Conservation (phyloP, 192 early-diverging fungal genomes). For the Gryganskiella cystojenkinii region DNA sequence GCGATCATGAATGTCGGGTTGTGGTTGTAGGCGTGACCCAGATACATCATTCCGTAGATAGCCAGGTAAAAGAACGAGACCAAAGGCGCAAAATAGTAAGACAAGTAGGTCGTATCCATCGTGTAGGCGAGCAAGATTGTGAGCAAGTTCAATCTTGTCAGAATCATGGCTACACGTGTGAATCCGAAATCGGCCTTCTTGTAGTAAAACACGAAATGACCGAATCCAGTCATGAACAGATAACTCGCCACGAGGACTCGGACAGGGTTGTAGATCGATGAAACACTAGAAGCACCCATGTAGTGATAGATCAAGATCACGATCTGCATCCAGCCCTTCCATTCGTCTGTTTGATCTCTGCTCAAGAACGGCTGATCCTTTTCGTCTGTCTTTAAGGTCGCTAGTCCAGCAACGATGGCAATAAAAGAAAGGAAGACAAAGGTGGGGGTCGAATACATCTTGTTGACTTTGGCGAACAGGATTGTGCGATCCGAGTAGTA, state of each 20-base stretch:
- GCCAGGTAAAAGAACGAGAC: conserved; percentile 76
- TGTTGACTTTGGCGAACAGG: conserved; percentile 74
- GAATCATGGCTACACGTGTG: conserved; percentile 67
- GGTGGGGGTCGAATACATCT: conserved; percentile 58
- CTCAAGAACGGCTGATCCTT: conserved; percentile 68
- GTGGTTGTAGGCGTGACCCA: conserved; percentile 60
- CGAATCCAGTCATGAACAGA: conserved; percentile 87
- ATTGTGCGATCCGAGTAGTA: conserved; percentile 76
- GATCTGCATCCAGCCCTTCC: conserved; percentile 92
- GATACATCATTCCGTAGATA: conserved; percentile 75
- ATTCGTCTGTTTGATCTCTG: conserved; percentile 85
- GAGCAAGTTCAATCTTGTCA: conserved; percentile 77
- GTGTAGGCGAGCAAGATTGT: conserved; percentile 70
- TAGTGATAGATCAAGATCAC: conserved; percentile 77
- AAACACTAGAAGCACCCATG: conserved; percentile 69
- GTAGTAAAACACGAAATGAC: conserved; percentile 79
- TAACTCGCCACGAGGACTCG: conserved; percentile 81
- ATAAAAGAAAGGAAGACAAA: conserved; percentile 60
- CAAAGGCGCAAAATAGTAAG: conserved; percentile 85
- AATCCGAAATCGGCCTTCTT: conserved; percentile 76
- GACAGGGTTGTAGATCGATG: conserved; percentile 77
- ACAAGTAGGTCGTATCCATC: conserved; percentile 77
- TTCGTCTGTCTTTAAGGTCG: conserved; percentile 55
- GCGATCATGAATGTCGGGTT: conserved; percentile 56
- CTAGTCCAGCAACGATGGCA: conserved; percentile 55